Base-by-base conservation (phyloP, 768 basidiomycete genomes). In the Tylopilus sp. region DNA sequence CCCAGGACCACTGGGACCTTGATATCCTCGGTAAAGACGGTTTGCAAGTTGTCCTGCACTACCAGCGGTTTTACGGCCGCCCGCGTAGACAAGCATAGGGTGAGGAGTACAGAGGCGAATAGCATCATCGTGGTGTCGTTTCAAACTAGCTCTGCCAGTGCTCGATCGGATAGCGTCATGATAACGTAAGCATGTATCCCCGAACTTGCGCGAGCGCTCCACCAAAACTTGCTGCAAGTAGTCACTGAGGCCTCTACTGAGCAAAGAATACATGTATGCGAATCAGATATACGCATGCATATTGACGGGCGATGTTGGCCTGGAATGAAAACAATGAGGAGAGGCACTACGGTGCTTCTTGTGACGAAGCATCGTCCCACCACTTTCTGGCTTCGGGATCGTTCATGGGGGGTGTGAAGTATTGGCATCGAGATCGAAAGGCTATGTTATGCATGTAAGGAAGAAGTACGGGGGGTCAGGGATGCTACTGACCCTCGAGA, bases 361-460 rank as follows among this genome's bases (percentile, higher is more conserved):
- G 68, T 64, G 64, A 64, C 53, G 59, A 65, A 25, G 70, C 75
- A 50, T 67, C 60, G 33, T 83, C 75, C 84, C 83, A 86, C 72
- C 80, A 75, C 63, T 74, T 73, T 36, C 75, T 77, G 6, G 78
- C 77, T 55, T 87, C 85, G 34, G 59, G 70, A 62, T 87, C 85
- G 16, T 78, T 74, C 51, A 66, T 59, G 29, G 89, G 85, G 8
- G 88, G 87, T 45, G 77, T 73, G 68, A 91, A 93, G 67, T 86
- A 91, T 64, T 80, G 82, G 73, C 90, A 93, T 45, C 89, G 85
- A 41, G 86, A 79, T 53, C 78, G 78, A 67, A 93, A 92, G 29
- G 87, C 90, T 93, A 67, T 63, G 40, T 10, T 29, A 34, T 54
- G 59, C 45, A 47, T 59, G 55, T 68, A 43, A 68, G 47, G 44